Evolutionary conservation across 106 monocot genomes (phyloP).

Genomic region (Acanthochlamys bracteata): DNA sequence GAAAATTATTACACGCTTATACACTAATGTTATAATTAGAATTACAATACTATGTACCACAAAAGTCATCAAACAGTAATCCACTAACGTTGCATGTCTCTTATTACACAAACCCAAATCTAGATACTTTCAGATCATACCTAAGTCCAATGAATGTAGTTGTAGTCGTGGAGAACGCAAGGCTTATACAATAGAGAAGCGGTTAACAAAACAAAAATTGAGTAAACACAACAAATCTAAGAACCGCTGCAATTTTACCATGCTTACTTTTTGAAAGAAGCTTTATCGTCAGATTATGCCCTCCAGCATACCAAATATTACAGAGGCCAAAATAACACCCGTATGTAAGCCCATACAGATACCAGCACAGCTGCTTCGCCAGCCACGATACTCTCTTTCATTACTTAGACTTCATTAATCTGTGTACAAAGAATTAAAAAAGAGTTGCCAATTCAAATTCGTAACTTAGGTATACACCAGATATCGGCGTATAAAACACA

Average conservation of each 20-base stretch:
- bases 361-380: conserved; percentile 83
- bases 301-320: conserved; percentile 92
- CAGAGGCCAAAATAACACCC: conserved; percentile 96
- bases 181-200: too few species aligned
- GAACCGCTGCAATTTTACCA: conserved; percentile 81
- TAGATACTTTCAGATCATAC: conserved; percentile 90
- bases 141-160: conserved; percentile 94
- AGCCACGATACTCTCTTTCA: conserved; percentile 75
- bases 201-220: conserved; percentile 99
- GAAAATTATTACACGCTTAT: too few species aligned
- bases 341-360: conserved; percentile 96
- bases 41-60: too few species aligned
- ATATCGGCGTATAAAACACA: too few species aligned
- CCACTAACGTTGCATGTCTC: conserved; percentile 24
- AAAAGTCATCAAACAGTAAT: too few species aligned
- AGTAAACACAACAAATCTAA: conserved; percentile 95
- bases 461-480: too few species aligned
- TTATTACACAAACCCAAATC: conserved; percentile 82
- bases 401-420: too few species aligned
- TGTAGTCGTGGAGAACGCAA: conserved; percentile 91
- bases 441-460: too few species aligned
- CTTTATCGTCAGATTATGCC: conserved; percentile 85
- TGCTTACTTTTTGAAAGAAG: conserved; percentile 85
- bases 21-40: too few species aligned
- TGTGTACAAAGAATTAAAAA: too few species aligned